Base-by-base conservation (phyloP, 2,329 filamentous ascomycete genomes). In the Aureobasidium lini region DNA sequence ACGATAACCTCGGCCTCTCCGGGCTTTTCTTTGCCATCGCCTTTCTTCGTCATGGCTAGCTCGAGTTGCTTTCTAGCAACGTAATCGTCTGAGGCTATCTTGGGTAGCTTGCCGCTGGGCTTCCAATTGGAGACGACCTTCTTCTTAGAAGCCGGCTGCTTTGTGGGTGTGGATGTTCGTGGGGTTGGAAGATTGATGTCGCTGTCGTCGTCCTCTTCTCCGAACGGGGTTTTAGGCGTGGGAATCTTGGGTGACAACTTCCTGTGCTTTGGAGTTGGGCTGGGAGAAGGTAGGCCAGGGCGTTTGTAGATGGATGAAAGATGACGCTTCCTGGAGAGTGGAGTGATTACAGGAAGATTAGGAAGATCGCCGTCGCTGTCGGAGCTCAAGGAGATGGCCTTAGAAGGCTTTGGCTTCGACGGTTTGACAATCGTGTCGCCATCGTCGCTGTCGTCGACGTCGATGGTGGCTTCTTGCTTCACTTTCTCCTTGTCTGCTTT, bases 21-120 rank as follows among this genome's bases (percentile, higher is more conserved):
- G 16, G 54, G 23, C 4, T n/a, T 3, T 3, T n/a, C 5, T 4
- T 44, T 46, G 39, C 40, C 40, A 16, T 56, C 40, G 23, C 36
- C 43, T 15, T 57, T 57, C 34, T 47, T 48, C 2, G 9, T 40
- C 28, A 15, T 40, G 15, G 48, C 18, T 18, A 57, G 18, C 23
- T 57, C 42, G 16, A 57, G 54, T 10, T 57, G 54, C 15, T 57
- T 57, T 39, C 10, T 32, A 2, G 42, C 15, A 11, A 48, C 54
- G 40, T 39, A 31, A 34, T 57, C 54, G n/a, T 40, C 15, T 6
- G 32, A 4, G 8, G 31, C 53, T 6, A 48, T 7, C 42, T 56
- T 46, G 29, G 16, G 40, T 16, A 29, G 6, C 10, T 56, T 56
- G 10, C 50, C 50, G 15, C 37, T 53, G 9, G 50, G 39, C 39